phyloP scores from a whole-genome alignment of 176 grass and related monocot genomes.

The Musa schizocarpa region DNA sequence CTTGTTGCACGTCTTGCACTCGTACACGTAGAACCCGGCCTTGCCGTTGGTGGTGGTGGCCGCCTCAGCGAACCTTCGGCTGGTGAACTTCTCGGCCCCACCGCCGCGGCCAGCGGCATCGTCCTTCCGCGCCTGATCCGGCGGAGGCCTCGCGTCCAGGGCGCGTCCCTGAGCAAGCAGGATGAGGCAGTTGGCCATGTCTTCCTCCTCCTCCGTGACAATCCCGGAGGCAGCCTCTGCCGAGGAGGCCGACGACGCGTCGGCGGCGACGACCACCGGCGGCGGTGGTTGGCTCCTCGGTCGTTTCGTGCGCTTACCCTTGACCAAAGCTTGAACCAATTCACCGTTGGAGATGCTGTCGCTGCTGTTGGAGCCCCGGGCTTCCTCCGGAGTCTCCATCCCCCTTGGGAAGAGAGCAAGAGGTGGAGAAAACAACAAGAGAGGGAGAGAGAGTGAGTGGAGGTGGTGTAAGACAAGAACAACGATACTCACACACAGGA shows the following conservation, averaged over 20 bases:
- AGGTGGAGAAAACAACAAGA: not conserved
- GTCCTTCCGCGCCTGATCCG: not conserved
- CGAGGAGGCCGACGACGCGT: slow-evolving; percentile 22
- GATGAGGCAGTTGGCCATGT: slow-evolving; percentile 77
- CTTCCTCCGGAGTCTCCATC: slow-evolving; percentile 33
- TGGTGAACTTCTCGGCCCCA: slow-evolving; percentile 33
- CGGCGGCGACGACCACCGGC: not conserved
- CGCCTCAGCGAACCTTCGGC: slow-evolving; percentile 29
- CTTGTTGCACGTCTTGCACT: slow-evolving; percentile 91
- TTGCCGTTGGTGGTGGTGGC: not conserved
- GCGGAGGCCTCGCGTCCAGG: not conserved
- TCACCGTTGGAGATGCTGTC: slow-evolving; percentile 3
- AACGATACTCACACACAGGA: not conserved
- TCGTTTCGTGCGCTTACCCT: slow-evolving; percentile 77
- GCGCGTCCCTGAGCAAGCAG: slow-evolving; percentile 37
- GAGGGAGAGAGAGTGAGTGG: not conserved
- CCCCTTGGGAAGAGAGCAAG: not conserved
- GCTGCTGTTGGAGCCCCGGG: slow-evolving; percentile 9
- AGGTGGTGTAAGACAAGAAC: not conserved
- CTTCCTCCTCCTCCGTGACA: slow-evolving; percentile 65
- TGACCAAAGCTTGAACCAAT: slow-evolving; percentile 28
- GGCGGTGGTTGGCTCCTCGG: slow-evolving; percentile 16
- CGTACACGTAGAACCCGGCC: slow-evolving; percentile 43
- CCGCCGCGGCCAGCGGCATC: not conserved
- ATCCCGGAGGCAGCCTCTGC: slow-evolving; percentile 20